phyloP scores from a whole-genome alignment of 306 rosid genomes.

The Sphenostylis stenocarpa region DNA sequence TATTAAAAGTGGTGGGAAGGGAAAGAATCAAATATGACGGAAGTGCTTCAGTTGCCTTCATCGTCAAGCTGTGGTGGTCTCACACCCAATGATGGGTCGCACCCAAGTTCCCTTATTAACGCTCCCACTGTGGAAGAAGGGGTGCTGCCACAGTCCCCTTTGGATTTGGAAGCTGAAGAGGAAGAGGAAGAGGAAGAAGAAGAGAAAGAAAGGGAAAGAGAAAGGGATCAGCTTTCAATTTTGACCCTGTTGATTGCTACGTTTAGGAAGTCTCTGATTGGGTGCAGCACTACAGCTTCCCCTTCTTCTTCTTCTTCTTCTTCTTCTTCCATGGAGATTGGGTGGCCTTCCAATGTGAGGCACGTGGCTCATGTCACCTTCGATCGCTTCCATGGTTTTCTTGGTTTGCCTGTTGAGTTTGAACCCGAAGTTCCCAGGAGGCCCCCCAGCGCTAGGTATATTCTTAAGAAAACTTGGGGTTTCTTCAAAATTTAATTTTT shows the following conservation, averaged over 20 bases:
- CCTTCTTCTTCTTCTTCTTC: constrained; percentile 46
- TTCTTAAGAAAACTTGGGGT: not conserved
- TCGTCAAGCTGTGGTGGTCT: constrained; percentile 63
- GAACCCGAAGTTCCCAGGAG: constrained; percentile 93
- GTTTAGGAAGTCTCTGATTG: constrained; percentile 82
- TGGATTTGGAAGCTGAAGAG: constrained; percentile 34
- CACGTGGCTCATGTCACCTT: constrained; percentile 97
- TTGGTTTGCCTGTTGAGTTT: constrained; percentile 94
- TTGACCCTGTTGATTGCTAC: constrained; percentile 75
- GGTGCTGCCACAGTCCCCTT: not conserved
- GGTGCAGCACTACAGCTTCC: constrained; percentile 51
- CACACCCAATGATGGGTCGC: constrained; percentile 50
- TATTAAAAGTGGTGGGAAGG: not conserved
- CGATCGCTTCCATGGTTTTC: constrained; percentile 96
- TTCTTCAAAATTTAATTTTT: constrained; percentile 2
- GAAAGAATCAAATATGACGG: constrained; percentile 53
- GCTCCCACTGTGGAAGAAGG: constrained; percentile 45
- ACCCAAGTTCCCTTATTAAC: constrained; percentile 59
- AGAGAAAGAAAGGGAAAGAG: constrained; percentile 62
- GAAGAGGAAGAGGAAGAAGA: constrained; percentile 33
- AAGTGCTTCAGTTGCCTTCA: constrained; percentile 89
- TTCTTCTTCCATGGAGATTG: constrained; percentile 88
- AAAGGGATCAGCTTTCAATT: constrained; percentile 76
- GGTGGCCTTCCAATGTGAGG: constrained; percentile 92
- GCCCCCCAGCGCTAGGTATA: constrained; percentile 94